Percentiles rank a stretch among this genome's conserved stretches.
Evolutionary conservation across 2,329 filamentous ascomycete species (phyloP).

Genomic region (Trichoderma sp.): DNA sequence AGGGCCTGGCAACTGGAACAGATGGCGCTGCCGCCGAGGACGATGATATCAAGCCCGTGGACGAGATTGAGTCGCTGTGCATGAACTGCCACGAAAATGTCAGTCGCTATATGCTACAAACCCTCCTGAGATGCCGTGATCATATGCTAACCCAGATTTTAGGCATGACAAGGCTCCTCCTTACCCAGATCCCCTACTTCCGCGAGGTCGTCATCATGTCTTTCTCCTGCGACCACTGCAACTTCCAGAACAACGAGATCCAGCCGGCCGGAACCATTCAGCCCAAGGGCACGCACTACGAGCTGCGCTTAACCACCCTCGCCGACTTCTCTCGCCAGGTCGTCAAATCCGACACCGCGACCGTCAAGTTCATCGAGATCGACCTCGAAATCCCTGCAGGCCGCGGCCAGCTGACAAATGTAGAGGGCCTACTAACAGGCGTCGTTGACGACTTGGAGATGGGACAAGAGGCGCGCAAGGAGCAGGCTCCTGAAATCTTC

Average conservation of each 20-base stretch:
- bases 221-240: conserved; percentile 88
- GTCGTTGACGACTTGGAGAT: conserved; percentile 79
- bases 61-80: conserved; percentile 76
- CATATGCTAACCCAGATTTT: background rate
- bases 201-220: conserved; percentile 98
- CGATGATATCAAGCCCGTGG: conserved; percentile 58
- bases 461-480: conserved; percentile 80
- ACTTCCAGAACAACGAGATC: conserved; percentile 88
- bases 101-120: conserved; percentile 31
- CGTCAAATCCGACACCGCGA: conserved; percentile 86
- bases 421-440: conserved; percentile 81
- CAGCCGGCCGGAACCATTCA: conserved; percentile 92
- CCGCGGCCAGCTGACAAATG: conserved; percentile 87
- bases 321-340: conserved; percentile 83
- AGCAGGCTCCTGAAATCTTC: conserved; percentile 74
- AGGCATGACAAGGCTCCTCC: conserved; percentile 82
- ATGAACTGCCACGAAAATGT: conserved; percentile 85
- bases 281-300: conserved; percentile 81
- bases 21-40: conserved; percentile 38
- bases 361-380: conserved; percentile 84
- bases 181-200: conserved; percentile 95
- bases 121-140: background rate
- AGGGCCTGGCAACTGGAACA: conserved; percentile 47
- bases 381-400: conserved; percentile 92
- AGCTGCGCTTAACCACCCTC: conserved; percentile 71